A percentile compares a stretch with the other conserved stretches of the same genome.
These are phyloP conservation scores for Pachysolen tannophilus DNA, from an alignment of 805 yeast genomes.

Conservation along the genomic window DNA sequence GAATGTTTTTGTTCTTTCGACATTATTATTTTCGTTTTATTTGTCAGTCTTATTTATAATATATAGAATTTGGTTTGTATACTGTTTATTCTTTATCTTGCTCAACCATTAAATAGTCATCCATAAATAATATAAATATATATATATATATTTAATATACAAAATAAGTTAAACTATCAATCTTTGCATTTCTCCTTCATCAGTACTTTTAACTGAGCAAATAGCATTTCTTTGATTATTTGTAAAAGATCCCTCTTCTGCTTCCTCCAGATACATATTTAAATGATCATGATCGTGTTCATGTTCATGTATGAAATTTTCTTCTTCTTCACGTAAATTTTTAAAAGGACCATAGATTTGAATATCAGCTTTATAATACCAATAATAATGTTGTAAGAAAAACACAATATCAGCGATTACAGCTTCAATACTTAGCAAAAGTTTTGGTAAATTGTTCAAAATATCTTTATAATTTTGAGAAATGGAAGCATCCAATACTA, in stretches of 20 bases:
- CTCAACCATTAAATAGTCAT: no score
- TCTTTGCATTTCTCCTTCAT: slow-evolving; percentile 8
- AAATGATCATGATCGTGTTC: slow-evolving; percentile 24
- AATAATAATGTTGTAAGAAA: slow-evolving; percentile 23
- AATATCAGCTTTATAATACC: slow-evolving; percentile 19
- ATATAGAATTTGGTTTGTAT: no score
- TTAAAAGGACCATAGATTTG: slow-evolving; percentile 15
- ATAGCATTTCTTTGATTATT: not conserved
- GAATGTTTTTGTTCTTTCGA: no score
- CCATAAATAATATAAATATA: not conserved
- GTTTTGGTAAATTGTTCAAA: slow-evolving; percentile 24
- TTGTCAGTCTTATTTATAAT: no score
- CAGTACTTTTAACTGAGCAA: slow-evolving; percentile 8
- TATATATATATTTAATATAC: not conserved
- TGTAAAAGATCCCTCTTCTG: slow-evolving; percentile 4
- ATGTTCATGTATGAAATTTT: slow-evolving; percentile 22
- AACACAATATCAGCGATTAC: slow-evolving; percentile 20
- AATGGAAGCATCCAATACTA: slow-evolving; percentile 20
- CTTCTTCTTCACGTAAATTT: slow-evolving; percentile 22
- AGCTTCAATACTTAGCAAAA: slow-evolving; percentile 23
- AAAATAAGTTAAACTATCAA: not conserved
- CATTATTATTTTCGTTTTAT: no score
- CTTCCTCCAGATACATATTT: slow-evolving; percentile 1
- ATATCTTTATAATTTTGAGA: slow-evolving; percentile 17
- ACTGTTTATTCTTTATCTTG: no score